Percentiles rank a stretch among this genome's conserved stretches.
phyloP scores from a whole-genome alignment of 164 flowering plant species.

The Hamamelis virginiana region DNA sequence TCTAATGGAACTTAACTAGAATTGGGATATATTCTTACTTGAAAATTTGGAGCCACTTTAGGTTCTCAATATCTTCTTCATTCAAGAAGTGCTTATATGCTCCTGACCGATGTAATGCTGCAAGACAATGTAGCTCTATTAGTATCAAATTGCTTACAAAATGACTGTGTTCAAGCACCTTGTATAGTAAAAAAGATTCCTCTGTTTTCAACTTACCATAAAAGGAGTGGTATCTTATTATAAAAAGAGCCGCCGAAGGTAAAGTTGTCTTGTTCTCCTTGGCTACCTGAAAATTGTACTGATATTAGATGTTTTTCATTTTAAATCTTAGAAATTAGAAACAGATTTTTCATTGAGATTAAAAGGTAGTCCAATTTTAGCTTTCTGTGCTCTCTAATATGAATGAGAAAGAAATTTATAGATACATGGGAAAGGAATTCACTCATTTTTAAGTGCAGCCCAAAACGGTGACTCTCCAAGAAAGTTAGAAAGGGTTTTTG shows the following conservation, averaged over 20 bases:
- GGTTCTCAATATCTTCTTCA: constrained; percentile 62
- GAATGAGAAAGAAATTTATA: no score
- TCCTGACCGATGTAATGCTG: constrained; percentile 49
- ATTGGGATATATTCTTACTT: no score
- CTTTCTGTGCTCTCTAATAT: no score
- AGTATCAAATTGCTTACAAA: no score
- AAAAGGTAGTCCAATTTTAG: no score
- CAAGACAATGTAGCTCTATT: constrained; percentile 4
- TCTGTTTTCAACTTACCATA: constrained; percentile 40
- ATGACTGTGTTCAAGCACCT: not conserved
- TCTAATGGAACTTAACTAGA: no score
- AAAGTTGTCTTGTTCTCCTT: constrained; percentile 58
- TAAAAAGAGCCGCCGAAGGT: constrained; percentile 66
- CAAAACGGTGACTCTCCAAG: no score
- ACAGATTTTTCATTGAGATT: not conserved
- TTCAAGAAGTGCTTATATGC: constrained; percentile 72
- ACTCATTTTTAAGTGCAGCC: no score
- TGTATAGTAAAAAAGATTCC: not conserved
- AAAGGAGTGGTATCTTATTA: constrained; percentile 78
- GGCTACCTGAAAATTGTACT: constrained; percentile 51
- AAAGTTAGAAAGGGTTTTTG: no score
- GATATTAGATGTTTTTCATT: no score
- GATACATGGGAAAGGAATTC: no score
- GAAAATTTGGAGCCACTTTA: constrained; percentile 69
- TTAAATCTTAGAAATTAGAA: not conserved